Evolutionary conservation across 371 early-diverging fungal genomes (phyloP).

Genomic region (Scutellospora calospora): DNA sequence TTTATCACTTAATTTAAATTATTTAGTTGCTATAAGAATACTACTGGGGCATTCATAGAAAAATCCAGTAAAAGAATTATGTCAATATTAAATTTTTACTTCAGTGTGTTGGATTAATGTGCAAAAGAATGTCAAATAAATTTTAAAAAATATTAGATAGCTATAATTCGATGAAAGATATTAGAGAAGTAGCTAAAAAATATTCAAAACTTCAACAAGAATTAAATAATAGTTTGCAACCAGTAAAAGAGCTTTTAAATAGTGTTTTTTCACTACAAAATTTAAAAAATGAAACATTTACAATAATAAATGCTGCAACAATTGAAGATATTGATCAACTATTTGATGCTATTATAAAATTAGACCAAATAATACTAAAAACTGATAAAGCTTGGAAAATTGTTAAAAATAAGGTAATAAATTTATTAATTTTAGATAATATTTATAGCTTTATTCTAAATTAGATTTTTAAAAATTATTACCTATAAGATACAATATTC

Average conservation of each 20-base stretch:
- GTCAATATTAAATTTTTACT: neutral
- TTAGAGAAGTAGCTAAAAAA: neutral
- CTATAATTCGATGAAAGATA: neutral
- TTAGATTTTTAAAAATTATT: too few species aligned
- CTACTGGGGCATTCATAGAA: neutral
- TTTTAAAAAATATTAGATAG: neutral
- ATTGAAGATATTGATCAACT: neutral
- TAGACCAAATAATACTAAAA: neutral
- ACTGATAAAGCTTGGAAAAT: neutral
- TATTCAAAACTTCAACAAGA: neutral
- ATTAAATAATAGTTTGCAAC: neutral
- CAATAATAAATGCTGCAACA: neutral
- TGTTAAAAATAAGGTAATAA: neutral
- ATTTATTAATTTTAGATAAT: too few species aligned
- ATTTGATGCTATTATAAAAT: neutral
- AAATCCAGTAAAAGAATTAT: neutral
- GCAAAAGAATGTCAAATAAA: neutral
- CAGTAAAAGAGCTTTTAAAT: neutral
- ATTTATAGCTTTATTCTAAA: too few species aligned
- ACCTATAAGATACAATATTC: too few species aligned
- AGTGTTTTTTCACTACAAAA: neutral
- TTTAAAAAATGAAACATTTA: neutral
- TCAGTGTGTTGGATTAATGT: neutral
- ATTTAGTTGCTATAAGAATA: neutral
- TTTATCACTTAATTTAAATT: neutral